phyloP scores from a whole-genome alignment of 2,329 filamentous ascomycete genomes.

The Fusarium sororula region DNA sequence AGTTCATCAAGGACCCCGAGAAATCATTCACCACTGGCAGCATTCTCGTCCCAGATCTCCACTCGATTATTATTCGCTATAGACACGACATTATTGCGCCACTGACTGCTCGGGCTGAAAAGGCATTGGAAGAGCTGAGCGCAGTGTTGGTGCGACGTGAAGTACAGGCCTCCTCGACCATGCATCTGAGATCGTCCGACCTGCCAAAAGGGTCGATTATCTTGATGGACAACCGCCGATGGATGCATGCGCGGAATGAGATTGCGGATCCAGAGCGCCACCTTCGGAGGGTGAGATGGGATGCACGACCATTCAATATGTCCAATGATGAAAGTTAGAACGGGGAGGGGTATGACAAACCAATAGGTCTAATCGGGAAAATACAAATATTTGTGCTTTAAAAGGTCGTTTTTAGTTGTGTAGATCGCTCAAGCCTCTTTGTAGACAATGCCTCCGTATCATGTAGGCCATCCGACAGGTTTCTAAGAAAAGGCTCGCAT shows the following conservation, averaged over 20 bases:
- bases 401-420: no score
- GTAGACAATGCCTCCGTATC: no score
- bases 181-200: constrained; percentile 41
- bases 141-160: constrained; percentile 21
- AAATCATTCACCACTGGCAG: constrained; percentile 35
- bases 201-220: constrained; percentile 44
- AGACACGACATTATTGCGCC: constrained; percentile 46
- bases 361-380: no score
- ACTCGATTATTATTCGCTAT: constrained; percentile 41
- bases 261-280: constrained; percentile 48
- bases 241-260: constrained; percentile 47
- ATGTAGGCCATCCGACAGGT: no score
- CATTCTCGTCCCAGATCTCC: constrained; percentile 21
- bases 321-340: rapidly evolving
- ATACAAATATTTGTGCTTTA: no score
- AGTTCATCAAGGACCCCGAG: constrained; percentile 46
- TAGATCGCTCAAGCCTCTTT: no score
- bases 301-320: constrained; percentile 41
- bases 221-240: constrained; percentile 48
- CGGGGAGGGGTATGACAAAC: rapidly evolving
- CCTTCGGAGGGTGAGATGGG: constrained; percentile 49
- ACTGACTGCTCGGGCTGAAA: constrained; percentile 31
- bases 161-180: constrained; percentile 10
- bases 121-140: constrained; percentile 42
- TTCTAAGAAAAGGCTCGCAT: no score